Percentiles rank a stretch among this genome's conserved stretches.
These are phyloP conservation scores for Marsdenia floribunda DNA, from an alignment of 257 asterid species.

Conservation along the genomic window DNA sequence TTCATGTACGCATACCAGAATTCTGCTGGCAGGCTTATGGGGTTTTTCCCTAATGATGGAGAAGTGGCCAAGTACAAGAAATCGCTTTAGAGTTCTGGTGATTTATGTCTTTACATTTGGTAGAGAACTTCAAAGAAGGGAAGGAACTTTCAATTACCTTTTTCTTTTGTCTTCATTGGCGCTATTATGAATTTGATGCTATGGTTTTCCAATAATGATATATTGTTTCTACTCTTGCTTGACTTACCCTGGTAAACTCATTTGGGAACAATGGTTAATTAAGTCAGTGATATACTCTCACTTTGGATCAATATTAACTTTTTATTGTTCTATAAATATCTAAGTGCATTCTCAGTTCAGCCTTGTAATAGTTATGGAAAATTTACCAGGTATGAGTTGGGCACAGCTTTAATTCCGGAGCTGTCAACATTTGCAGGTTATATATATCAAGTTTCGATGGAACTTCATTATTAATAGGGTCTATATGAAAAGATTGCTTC, in stretches of 20 bases:
- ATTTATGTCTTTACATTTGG: conserved; percentile 9
- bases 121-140: not conserved
- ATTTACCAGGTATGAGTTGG: not conserved
- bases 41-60: conserved; percentile 90
- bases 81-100: conserved; percentile 30
- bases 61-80: conserved; percentile 91
- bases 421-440: not conserved
- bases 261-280: not conserved
- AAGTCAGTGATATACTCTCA: not conserved
- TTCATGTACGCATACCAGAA: conserved; percentile 98
- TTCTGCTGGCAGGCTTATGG: conserved; percentile 96
- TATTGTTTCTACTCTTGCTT: conserved; percentile 7
- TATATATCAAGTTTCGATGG: not conserved
- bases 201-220: conserved; percentile 11
- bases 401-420: not conserved
- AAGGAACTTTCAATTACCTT: not conserved
- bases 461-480: not conserved
- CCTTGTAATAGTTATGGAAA: not conserved
- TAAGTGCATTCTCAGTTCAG: not conserved
- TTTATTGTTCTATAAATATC: not conserved
- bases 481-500: not conserved
- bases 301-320: not conserved
- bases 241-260: not conserved
- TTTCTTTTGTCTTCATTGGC: not conserved
- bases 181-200: not conserved